phyloP scores from a whole-genome alignment of 108 stramenopile species.

The Pseudonitzschia delicatissima region DNA sequence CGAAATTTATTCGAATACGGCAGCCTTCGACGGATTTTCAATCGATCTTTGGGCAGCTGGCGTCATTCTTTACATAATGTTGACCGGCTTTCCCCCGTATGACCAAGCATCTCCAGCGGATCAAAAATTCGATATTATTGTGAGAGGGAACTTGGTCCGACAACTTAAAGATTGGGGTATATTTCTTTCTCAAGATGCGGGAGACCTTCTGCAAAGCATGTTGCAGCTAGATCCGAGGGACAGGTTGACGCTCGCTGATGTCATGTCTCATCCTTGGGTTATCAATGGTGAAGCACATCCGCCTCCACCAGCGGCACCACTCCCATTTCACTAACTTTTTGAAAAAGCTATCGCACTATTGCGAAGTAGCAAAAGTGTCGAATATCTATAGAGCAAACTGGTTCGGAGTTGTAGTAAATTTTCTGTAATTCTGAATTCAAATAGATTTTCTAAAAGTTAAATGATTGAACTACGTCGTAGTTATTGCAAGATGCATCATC shows the following conservation, averaged over 20 bases:
- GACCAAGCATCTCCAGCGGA: conserved; percentile 74
- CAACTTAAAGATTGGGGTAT: conserved; percentile 82
- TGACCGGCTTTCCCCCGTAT: conserved; percentile 93
- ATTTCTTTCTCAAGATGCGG: conserved; percentile 44
- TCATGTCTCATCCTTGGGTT: conserved; percentile 81
- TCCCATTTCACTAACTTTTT: conserved; percentile 20
- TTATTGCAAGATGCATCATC: too few species aligned
- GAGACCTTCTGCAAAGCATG: conserved; percentile 84
- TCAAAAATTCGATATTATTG: conserved; percentile 80
- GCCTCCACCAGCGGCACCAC: conserved; percentile 36
- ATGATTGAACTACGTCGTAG: too few species aligned
- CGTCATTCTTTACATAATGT: conserved; percentile 93
- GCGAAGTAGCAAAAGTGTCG: too few species aligned
- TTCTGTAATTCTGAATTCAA: too few species aligned
- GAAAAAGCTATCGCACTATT: too few species aligned
- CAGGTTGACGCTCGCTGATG: conserved; percentile 70
- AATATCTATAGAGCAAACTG: too few species aligned
- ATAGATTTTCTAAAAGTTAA: too few species aligned
- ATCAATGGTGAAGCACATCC: conserved; percentile 34
- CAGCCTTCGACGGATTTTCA: conserved; percentile 87
- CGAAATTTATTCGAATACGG: conserved; percentile 73
- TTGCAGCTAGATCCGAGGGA: conserved; percentile 61
- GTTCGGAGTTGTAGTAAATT: too few species aligned
- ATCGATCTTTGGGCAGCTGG: conserved; percentile 95
- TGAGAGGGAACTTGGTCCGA: conserved; percentile 49